Percentiles rank a stretch among this genome's conserved stretches.
Evolutionary conservation across 192 early-diverging fungal species (phyloP).

Genomic region (Mortierella antarctica): DNA sequence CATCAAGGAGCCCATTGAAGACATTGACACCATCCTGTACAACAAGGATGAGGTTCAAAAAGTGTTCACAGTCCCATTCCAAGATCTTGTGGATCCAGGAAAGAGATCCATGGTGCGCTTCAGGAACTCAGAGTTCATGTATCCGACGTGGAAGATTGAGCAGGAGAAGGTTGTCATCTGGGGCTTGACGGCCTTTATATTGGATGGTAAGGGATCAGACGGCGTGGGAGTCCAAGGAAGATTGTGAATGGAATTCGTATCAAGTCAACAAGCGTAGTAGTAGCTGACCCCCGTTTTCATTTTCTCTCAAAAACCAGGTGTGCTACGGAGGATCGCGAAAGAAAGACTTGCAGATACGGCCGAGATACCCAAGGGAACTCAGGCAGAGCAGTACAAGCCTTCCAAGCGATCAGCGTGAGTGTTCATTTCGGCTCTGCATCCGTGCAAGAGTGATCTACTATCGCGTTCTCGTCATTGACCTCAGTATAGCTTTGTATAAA

Average conservation of each 20-base stretch:
- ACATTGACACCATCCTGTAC: slow-evolving; percentile 45
- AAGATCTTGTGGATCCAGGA: slow-evolving; percentile 65
- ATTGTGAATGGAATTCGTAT: not conserved
- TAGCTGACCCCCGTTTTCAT: too few species aligned
- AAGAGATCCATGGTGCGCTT: slow-evolving; percentile 61
- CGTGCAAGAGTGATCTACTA: not conserved
- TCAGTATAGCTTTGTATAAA: too few species aligned
- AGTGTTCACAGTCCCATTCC: slow-evolving; percentile 76
- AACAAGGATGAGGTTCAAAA: slow-evolving; percentile 76
- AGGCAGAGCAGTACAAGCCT: slow-evolving; percentile 13
- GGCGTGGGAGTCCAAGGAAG: not conserved
- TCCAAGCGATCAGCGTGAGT: slow-evolving; percentile 35
- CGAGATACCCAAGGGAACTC: slow-evolving; percentile 21
- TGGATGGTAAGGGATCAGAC: slow-evolving; percentile 60
- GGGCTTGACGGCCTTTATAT: slow-evolving; percentile 86
- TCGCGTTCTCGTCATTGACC: not conserved
- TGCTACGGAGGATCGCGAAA: slow-evolving; percentile 18
- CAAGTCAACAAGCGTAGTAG: too few species aligned
- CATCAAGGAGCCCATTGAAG: slow-evolving; percentile 57
- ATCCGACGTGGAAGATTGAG: slow-evolving; percentile 69
- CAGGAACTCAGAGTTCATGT: slow-evolving; percentile 56
- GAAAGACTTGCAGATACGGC: slow-evolving; percentile 17
- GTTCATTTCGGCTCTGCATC: not conserved
- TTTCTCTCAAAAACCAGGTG: slow-evolving; percentile 4
- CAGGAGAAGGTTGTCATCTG: slow-evolving; percentile 67